phyloP scores from a whole-genome alignment of 2,329 filamentous ascomycete genomes.

The Aspergillus caelatus region DNA sequence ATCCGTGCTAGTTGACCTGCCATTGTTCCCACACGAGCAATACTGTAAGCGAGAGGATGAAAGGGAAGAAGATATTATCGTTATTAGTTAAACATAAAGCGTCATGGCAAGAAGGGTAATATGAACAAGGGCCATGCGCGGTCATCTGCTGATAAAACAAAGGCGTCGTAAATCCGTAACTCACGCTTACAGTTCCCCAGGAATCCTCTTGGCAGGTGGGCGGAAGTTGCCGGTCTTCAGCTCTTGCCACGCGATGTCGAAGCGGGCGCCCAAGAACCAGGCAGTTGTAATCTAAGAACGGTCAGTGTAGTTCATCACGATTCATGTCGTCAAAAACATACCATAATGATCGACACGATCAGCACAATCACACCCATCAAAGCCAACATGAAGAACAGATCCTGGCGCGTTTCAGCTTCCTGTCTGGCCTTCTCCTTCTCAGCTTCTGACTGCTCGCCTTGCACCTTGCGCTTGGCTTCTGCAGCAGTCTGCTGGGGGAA shows the following conservation, averaged over 20 bases:
- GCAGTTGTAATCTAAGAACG: constrained; percentile 69
- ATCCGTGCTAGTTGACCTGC: constrained; percentile 74
- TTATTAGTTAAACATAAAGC: constrained; percentile 36
- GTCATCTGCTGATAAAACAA: constrained; percentile 22
- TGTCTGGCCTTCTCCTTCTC: constrained; percentile 54
- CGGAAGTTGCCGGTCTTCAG: constrained; percentile 54
- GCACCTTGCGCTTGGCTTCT: constrained; percentile 48
- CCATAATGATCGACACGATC: constrained; percentile 76
- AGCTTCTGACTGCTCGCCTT: constrained; percentile 61
- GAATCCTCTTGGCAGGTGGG: constrained; percentile 33
- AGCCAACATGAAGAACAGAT: constrained; percentile 65
- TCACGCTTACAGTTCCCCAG: constrained; percentile 44
- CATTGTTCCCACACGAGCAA: not conserved
- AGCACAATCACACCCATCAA: constrained; percentile 74
- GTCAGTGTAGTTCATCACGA: not conserved
- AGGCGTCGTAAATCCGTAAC: constrained; percentile 34
- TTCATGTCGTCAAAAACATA: constrained; percentile 49
- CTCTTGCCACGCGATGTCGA: constrained; percentile 69
- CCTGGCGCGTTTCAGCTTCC: constrained; percentile 55
- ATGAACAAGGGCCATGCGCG: constrained; percentile 31
- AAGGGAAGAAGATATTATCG: constrained; percentile 21
- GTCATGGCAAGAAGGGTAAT: constrained; percentile 27
- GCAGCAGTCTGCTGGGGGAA: constrained; percentile 83
- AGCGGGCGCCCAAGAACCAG: constrained; percentile 78
- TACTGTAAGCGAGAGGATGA: constrained; percentile 1